phyloP scores from a whole-genome alignment of 164 flowering plant species.

The Stephania japonica region DNA sequence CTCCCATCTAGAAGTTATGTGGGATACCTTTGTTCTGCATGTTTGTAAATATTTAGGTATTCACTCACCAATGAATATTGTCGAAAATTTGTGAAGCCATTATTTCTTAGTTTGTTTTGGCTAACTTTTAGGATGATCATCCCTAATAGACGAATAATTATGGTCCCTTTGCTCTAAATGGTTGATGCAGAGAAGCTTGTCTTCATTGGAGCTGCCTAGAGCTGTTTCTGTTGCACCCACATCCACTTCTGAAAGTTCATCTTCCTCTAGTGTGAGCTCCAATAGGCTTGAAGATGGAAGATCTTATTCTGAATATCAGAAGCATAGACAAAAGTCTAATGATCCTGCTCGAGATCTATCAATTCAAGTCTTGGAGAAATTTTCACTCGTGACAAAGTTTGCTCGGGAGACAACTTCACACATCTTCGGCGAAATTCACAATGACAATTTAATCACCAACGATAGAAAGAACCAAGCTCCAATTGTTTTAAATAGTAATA shows the following conservation, averaged over 20 bases:
- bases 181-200: slow-evolving; percentile 65
- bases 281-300: slow-evolving; percentile 32
- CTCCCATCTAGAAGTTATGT: background rate
- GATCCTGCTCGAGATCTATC: slow-evolving; percentile 96
- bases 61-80: background rate
- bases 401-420: slow-evolving; percentile 98
- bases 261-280: slow-evolving; percentile 33
- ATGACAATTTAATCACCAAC: slow-evolving; percentile 37
- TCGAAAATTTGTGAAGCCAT: background rate
- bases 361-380: slow-evolving; percentile 89
- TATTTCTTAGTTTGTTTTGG: background rate
- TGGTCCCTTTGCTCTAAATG: background rate
- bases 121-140: background rate
- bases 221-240: slow-evolving; percentile 60
- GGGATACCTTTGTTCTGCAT: background rate
- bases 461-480: slow-evolving; percentile 44
- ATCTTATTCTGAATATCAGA: slow-evolving; percentile 31
- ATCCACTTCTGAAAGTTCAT: slow-evolving; percentile 24
- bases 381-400: slow-evolving; percentile 94
- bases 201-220: slow-evolving; percentile 92
- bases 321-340: slow-evolving; percentile 49
- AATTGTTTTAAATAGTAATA: slow-evolving; percentile 22
- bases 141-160: background rate
- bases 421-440: slow-evolving; percentile 65
- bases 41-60: background rate